phyloP scores from a whole-genome alignment of 2,329 filamentous ascomycete species.

The Fusarium coffeatum region DNA sequence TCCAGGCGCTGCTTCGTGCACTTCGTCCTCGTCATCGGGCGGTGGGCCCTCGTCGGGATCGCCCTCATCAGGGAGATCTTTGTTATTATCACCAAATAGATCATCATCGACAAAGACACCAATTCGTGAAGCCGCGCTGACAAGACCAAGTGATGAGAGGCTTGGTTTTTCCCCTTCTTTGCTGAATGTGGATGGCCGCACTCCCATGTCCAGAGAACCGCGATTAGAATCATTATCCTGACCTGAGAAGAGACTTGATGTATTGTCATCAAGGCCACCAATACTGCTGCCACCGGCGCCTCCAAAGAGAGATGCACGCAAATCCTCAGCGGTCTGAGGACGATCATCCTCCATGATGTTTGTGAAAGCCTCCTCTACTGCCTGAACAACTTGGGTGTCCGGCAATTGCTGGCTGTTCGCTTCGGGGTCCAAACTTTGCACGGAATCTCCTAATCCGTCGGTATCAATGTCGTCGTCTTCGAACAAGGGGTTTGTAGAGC shows the following conservation, averaged over 20 bases:
- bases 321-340: constrained; percentile 71
- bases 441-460: constrained; percentile 76
- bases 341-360: constrained; percentile 88
- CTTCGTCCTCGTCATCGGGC: constrained; percentile 77
- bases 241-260: constrained; percentile 63
- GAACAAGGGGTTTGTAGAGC: constrained; percentile 68
- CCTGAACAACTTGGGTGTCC: constrained; percentile 85
- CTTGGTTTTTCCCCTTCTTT: constrained; percentile 78
- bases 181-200: constrained; percentile 46
- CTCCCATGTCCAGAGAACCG: constrained; percentile 68
- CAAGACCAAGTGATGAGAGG: constrained; percentile 88
- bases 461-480: constrained; percentile 84
- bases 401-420: constrained; percentile 64
- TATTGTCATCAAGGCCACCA: constrained; percentile 49
- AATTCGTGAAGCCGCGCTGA: constrained; percentile 86
- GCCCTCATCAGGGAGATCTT: constrained; percentile 85
- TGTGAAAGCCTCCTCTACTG: constrained; percentile 90
- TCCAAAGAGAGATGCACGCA: constrained; percentile 74
- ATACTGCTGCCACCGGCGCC: constrained; percentile 35
- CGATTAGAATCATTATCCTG: constrained; percentile 70
- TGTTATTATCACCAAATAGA: constrained; percentile 89
- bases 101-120: constrained; percentile 96
- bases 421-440: constrained; percentile 83
- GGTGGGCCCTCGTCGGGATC: constrained; percentile 70
- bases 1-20: constrained; percentile 93